Conservation (phyloP, 257 asterid species). For the Solanum pennellii region DNA sequence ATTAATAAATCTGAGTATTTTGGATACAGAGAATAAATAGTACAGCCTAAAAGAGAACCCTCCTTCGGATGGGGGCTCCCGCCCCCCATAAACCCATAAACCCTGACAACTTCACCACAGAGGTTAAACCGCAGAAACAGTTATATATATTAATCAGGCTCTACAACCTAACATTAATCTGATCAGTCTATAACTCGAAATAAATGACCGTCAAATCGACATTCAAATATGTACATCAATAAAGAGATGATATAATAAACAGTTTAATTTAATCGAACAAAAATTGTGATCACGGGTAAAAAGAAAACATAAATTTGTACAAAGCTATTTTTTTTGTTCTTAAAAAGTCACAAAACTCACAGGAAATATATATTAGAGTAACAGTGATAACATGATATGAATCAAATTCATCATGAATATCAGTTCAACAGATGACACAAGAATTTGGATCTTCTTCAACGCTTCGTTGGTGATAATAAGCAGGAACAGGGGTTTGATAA, state of each 20-base stretch:
- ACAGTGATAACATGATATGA: not conserved
- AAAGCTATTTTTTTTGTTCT: not conserved
- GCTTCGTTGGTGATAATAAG: slow-evolving; percentile 6
- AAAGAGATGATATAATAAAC: not conserved
- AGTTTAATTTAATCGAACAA: not conserved
- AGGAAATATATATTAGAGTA: not conserved
- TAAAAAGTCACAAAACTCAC: not conserved
- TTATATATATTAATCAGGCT: too few relatives aligned
- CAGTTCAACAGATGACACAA: slow-evolving; percentile 10
- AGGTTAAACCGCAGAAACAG: too few relatives aligned
- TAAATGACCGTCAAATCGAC: not conserved
- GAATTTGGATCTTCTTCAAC: slow-evolving; percentile 35
- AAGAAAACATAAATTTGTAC: not conserved
- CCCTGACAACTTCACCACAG: too few relatives aligned
- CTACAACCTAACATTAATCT: not conserved
- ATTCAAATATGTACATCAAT: not conserved
- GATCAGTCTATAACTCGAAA: not conserved
- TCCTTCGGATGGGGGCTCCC: too few relatives aligned
- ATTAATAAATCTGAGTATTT: too few relatives aligned
- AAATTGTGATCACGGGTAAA: not conserved
- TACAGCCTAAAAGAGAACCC: too few relatives aligned
- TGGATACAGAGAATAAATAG: too few relatives aligned
- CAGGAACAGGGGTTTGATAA: slow-evolving; percentile 10
- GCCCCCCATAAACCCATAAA: too few relatives aligned
- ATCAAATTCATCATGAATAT: not conserved